phyloP scores from a whole-genome alignment of 2,329 filamentous ascomycete genomes.

The Hypoxylon sp. region DNA sequence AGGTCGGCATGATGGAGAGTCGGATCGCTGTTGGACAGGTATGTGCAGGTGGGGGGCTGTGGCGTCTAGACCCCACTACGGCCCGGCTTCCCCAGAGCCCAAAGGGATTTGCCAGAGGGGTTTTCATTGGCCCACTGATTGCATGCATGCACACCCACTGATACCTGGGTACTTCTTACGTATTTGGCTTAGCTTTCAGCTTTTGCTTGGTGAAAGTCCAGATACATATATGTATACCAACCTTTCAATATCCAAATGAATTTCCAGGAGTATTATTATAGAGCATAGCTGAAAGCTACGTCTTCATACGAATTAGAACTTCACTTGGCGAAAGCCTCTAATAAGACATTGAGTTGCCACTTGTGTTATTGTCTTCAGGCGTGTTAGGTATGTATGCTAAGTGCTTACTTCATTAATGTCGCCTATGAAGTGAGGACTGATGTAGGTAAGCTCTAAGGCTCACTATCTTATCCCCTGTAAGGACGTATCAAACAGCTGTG shows the following conservation, averaged over 20 bases:
- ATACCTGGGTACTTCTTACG: slow-evolving; percentile 1
- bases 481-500: background rate
- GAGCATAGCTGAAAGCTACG: background rate
- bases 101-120: slow-evolving; percentile 18
- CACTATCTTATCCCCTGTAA: background rate
- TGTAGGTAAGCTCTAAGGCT: background rate
- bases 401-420: background rate
- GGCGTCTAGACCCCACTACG: slow-evolving; percentile 38
- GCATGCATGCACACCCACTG: background rate
- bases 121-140: slow-evolving; percentile 17
- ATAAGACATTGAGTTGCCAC: background rate
- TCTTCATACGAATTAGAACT: background rate
- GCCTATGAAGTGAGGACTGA: background rate
- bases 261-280: background rate
- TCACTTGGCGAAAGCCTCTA: background rate
- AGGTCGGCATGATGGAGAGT: too few relatives aligned
- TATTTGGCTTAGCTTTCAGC: slow-evolving; percentile 5
- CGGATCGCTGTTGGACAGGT: slow-evolving; percentile 4
- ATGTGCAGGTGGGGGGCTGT: slow-evolving; percentile 30
- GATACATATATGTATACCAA: background rate
- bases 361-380: background rate
- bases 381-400: background rate
- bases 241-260: background rate
- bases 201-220: background rate
- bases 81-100: slow-evolving; percentile 44